Evolutionary conservation across 1,284 basidiomycete genomes (phyloP).

Genomic region (Ganoderma sp.): DNA sequence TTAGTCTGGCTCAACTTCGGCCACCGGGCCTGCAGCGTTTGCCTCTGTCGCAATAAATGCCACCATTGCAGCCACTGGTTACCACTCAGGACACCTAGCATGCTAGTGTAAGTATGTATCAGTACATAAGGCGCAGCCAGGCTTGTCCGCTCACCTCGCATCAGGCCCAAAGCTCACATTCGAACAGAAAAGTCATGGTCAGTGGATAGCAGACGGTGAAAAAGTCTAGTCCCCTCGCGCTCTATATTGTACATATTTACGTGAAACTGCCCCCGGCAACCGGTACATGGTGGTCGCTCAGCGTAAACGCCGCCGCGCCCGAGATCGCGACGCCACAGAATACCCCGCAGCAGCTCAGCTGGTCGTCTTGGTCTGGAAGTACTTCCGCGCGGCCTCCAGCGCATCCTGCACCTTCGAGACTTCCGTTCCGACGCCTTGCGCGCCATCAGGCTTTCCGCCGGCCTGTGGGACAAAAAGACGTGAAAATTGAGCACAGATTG

Average conservation of each 20-base stretch:
- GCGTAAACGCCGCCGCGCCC: constrained; percentile 1
- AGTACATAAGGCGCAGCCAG: constrained; percentile 11
- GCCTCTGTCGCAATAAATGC: background rate
- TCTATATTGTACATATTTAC: constrained; percentile 32
- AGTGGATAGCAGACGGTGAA: background rate
- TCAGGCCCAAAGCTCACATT: background rate
- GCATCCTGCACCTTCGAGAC: constrained; percentile 74
- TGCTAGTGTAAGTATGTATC: background rate
- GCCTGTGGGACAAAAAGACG: constrained; percentile 61
- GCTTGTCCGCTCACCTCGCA: background rate
- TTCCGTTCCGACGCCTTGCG: constrained; percentile 84
- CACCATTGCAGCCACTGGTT: background rate
- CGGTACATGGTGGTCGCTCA: background rate
- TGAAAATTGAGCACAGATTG: background rate
- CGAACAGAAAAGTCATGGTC: background rate
- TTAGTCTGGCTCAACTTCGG: background rate
- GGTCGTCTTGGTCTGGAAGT: constrained; percentile 37
- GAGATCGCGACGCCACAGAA: background rate
- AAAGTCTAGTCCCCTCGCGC: constrained; percentile 13
- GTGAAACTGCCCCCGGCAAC: constrained; percentile 22
- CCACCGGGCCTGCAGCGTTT: background rate
- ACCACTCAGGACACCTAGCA: background rate
- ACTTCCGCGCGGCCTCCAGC: constrained; percentile 60
- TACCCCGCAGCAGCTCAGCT: constrained; percentile 21
- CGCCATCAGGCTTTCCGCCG: constrained; percentile 90